Conservation (phyloP, 2,329 filamentous ascomycete species). For the Lachnellula suecica region DNA sequence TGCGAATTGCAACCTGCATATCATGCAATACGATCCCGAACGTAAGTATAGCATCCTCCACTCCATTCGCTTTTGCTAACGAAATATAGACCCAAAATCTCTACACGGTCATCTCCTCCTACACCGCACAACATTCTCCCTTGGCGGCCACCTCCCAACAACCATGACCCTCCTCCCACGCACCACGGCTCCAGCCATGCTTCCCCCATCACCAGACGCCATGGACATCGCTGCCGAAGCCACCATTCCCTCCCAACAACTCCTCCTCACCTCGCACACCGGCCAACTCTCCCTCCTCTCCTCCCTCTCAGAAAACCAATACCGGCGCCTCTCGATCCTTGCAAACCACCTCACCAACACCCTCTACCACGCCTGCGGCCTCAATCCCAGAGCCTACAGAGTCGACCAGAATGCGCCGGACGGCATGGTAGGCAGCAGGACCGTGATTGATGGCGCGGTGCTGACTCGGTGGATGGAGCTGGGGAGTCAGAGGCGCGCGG, state of each 20-base stretch:
- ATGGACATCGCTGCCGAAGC: slow-evolving; percentile 27
- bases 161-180: slow-evolving; percentile 75
- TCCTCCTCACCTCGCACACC: slow-evolving; percentile 73
- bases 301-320: slow-evolving; percentile 74
- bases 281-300: slow-evolving; percentile 77
- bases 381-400: slow-evolving; percentile 83
- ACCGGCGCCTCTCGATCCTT: slow-evolving; percentile 80
- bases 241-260: slow-evolving; percentile 39
- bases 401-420: slow-evolving; percentile 52
- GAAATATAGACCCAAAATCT: slow-evolving; percentile 76
- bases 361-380: slow-evolving; percentile 72
- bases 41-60: slow-evolving; percentile 54
- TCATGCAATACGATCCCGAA: slow-evolving; percentile 93
- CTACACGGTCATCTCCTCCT: slow-evolving; percentile 85
- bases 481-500: slow-evolving; percentile 66
- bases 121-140: slow-evolving; percentile 83
- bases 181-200: slow-evolving; percentile 47
- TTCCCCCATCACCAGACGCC: slow-evolving; percentile 42
- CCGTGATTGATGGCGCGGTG: slow-evolving; percentile 71
- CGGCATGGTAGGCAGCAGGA: slow-evolving; percentile 42
- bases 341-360: slow-evolving; percentile 76
- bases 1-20: slow-evolving; percentile 80
- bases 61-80: slow-evolving; percentile 3
- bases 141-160: slow-evolving; percentile 74
- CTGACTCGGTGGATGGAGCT: slow-evolving; percentile 75